Evolutionary conservation across 2,329 filamentous ascomycete genomes (phyloP), one percentile per base, ranked within the genome.

Genomic region (Tolypocladium cylindrosporum): DNA sequence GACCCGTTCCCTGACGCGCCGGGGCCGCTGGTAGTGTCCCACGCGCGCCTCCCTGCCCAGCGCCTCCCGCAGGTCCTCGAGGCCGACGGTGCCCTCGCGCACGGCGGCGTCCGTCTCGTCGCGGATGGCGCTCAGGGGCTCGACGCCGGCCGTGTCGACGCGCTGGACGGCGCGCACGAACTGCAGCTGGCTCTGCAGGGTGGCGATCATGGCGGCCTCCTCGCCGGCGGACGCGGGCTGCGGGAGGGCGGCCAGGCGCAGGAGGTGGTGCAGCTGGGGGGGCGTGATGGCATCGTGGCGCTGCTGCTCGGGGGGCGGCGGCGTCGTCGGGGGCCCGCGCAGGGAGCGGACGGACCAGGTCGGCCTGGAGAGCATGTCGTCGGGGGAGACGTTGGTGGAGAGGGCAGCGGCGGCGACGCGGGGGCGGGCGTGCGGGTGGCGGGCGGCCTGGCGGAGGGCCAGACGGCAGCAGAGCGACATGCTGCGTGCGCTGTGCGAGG

Each of bases 121-220:
- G 56, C 90, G 84, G 58, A 97, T 87, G 51, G 87, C 87, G 55
- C 83, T 80, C 50, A 99, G 74, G 0, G 94, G 92, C 58, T 85
- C 79, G 0, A 97, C 78, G 4, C 81, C 85, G 0, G 78, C 74
- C 0, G 90, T 92, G 70, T 96, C 82, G 54, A 96, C 87, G 51
- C 80, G 77, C 68, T 96, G 92, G 24, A 97, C 86, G 61, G 91
- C 84, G 61, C 84, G 86, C n/a, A 97, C 91, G 68, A 99, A 99
- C 67, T 89, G 87, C 0, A 99, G 82, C 69, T 99, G 94, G 39
- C 88, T 85, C 56, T 86, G 81, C 2, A 99, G 80, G 1, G 87
- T 92, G 27, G 80, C 69, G 4, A 96, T 80, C 83, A 96, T 90
- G 34, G 78, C 74, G 0, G 76, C 66, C 69, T 96, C 88, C 65